Evolutionary conservation across 805 yeast genomes (phyloP).

Genomic region (Lipomyces starkeyi): DNA sequence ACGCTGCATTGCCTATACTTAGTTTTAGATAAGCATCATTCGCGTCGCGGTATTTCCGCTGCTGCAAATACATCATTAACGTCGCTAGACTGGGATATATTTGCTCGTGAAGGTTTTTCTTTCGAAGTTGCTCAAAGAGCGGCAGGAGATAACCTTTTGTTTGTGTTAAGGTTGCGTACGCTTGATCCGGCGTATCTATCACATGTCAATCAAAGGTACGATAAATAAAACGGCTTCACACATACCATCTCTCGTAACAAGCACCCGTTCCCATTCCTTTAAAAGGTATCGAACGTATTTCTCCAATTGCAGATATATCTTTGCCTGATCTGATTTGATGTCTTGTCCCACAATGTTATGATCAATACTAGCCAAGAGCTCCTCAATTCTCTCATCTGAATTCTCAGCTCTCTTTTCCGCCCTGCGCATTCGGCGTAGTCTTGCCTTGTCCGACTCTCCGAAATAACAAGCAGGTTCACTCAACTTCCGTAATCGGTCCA

Average conservation of each 20-base stretch:
- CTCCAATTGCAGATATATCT: conserved; percentile 53
- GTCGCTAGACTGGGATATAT: conserved; percentile 63
- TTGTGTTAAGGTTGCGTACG: conserved; percentile 49
- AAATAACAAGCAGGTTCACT: conserved; percentile 40
- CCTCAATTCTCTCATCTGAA: conserved; percentile 36
- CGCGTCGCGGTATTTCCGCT: conserved; percentile 56
- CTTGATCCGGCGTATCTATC: conserved; percentile 37
- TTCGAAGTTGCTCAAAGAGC: conserved; percentile 59
- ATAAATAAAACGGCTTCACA: neutral
- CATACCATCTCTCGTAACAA: conserved; percentile 47
- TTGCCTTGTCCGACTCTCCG: conserved; percentile 39
- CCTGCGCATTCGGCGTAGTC: conserved; percentile 37
- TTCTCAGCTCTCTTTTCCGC: conserved; percentile 36
- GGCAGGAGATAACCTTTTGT: conserved; percentile 60
- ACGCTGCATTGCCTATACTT: conserved; percentile 85
- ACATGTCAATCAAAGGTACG: neutral
- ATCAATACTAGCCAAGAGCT: conserved; percentile 42
- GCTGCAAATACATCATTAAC: conserved; percentile 65
- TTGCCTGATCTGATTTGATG: conserved; percentile 45
- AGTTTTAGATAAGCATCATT: conserved; percentile 73
- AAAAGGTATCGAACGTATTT: conserved; percentile 55
- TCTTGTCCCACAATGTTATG: conserved; percentile 44
- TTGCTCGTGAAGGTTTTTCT: conserved; percentile 49
- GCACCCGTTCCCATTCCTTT: conserved; percentile 51
- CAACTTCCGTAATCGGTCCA: conserved; percentile 39